Evolutionary conservation across 345 rosid species (phyloP), one percentile per base, ranked within the genome.

Genomic region (Nasturtium officinale): DNA sequence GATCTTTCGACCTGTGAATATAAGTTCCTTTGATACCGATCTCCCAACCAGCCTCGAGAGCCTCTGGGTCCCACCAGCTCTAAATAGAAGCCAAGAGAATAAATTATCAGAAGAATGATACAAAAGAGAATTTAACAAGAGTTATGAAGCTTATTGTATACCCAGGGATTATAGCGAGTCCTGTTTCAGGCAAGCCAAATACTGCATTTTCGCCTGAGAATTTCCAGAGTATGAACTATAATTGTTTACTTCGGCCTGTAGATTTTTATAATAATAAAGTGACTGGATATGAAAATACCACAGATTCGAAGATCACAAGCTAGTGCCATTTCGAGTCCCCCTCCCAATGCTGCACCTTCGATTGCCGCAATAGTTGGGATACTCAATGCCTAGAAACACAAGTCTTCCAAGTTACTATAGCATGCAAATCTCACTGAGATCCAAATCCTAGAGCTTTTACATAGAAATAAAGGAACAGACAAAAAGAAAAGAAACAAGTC

Each of bases 81-180:
- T 95, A 85, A 53, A 58, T 59, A 75, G 32, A 68, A 67, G 64
- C 71, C 74, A 45, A 56, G 48, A 75, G 32, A 51, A 17, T 5
- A 29, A 65, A 30, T 10, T 0, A 40, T 65, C 10, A 72, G 48
- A 66, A 25, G 64, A 70, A 29, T 48, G 33, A 62, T 33, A 18
- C 28, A 25, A 54, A 11, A 7, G 52, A 7, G 17, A 3, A 11
- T 55, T 73, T 40, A 38, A 17, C 37, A 17, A 51, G 58, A 32
- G 56, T 2, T 11, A 46, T 70, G 60, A 30, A 56, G 61, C 40
- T 52, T 35, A 42, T 70, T 33, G 2, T 65, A 32, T 80, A 94
- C 96, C 96, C 97, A 12, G 99, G 99, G 73, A 89, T 89, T 77
- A 91, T 87, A 71, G 96, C 99, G 15, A 94, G 96, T 79, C 96